Evolutionary conservation across 371 early-diverging fungal genomes (phyloP), one percentile per base, ranked within the genome.

Genomic region (Sporodiniella umbellata): DNA sequence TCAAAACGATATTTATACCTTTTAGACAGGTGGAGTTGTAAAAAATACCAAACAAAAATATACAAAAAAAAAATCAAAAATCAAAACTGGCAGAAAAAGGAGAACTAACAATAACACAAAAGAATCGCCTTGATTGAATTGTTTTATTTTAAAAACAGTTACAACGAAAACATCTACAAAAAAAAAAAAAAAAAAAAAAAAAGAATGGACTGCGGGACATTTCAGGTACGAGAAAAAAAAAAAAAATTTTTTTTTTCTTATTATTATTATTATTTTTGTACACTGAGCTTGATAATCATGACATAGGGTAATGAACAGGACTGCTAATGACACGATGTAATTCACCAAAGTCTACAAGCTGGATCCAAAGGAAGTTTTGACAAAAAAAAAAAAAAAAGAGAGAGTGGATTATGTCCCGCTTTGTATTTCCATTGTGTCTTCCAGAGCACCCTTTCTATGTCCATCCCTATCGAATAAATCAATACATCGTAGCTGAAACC

Each of bases 1-100:
- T 11, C 39, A 19, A 47, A 18, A 14, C 53, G 43, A 21, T 42
- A 33, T 28, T 47, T 17, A 24, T 28, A n/a, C 56, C 56, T 37
- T 47, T 56, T 49, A 24, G 31, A 12, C n/a, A 5, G 15, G 37
- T 37, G 17, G 37, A n/a, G 17, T 37, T 37, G 37, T 11, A n/a
- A n/a, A 15, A n/a, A 14, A 14, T 11, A 31, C 11, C 14, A 31
- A 11, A 11, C 33, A 31, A 11, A 14, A 31, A 31, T 11, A 14
- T 11, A 31, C 1, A 31, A 31, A 8, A 2, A 31, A 31, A 31
- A 14, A 31, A 31, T 31, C 33, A 31, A 31, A 31, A 31, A 31
- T 31, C 14, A 11, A 31, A 11, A 31, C 8, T 28, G 30, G 30
- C 10, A 10, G 30, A 28, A 28, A 28, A 28, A 28, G 30, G 30